Evolutionary conservation across 2,329 filamentous ascomycete genomes (phyloP), one percentile per base, ranked within the genome.

Genomic region (Plectosphaerella plurivora): DNA sequence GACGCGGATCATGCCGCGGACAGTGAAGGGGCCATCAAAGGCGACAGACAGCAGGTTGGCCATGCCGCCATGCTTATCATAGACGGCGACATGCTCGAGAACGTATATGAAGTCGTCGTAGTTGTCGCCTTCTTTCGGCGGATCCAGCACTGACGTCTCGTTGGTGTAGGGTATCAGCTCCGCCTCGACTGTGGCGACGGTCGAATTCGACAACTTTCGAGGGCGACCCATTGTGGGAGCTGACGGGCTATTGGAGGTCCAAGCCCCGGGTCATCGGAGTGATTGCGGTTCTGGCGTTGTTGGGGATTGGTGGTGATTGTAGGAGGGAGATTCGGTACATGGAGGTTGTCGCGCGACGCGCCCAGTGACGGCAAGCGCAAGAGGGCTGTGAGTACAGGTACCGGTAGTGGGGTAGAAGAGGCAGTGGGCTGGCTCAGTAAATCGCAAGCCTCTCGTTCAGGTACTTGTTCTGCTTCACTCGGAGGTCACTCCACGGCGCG

Each of bases 21-120:
- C 73, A 7, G 77, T 76, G 52, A 87, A 78, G 0, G 86, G 86
- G 0, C 83, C 81, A 44, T 81, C 73, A 0, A 78, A 66, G 58
- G 81, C 78, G 3, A 86, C 82, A 46, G 81, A 67, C 4, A 91
- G 74, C 5, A 87, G 76, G 61, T 81, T 88, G 25, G 78, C 80
- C 4, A 81, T 64, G 25, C 68, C 66, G 28, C 80, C 78, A 58
- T 84, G 74, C 46, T 69, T 74, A 47, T 72, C 69, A 56, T 81
- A 77, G n/a, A 89, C 75, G 16, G 79, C 73, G 37, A 79, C 85
- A 61, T 88, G 52, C 49, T 58, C 54, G 11, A 58, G 44, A 42
- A 58, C 51, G n/a, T 53, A 57, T 0, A 54, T 57, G 5, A 50
- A 44, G 7, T 50, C 39, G 7, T 22, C 33, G 8, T 55, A 45